Percentiles rank a stretch among this genome's conserved stretches.
Conservation (phyloP, 2,329 filamentous ascomycete genomes). For the Xylariaceae sp. region DNA sequence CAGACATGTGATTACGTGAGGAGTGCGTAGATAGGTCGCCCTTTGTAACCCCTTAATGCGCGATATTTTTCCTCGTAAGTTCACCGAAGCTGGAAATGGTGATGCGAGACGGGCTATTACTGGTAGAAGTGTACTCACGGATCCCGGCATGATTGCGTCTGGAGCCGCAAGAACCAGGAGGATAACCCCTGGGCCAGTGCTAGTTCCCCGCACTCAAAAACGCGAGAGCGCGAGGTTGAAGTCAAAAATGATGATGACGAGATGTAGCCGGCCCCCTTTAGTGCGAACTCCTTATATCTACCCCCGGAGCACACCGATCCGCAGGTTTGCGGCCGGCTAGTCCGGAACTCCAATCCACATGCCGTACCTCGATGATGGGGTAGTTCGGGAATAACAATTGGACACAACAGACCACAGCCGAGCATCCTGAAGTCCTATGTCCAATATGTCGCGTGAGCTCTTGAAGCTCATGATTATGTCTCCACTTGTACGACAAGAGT, state of each 20-base stretch:
- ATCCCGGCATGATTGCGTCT: slow-evolving; percentile 1
- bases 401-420: no score
- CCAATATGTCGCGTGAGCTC: no score
- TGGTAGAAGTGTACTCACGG: background rate
- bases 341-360: no score
- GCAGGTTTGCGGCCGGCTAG: background rate
- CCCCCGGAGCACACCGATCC: background rate
- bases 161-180: no score
- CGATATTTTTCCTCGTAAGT: no score
- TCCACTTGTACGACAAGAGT: no score
- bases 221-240: slow-evolving; percentile 1
- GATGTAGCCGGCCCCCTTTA: background rate
- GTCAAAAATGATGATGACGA: slow-evolving; percentile 7
- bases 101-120: background rate
- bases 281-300: background rate
- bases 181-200: no score
- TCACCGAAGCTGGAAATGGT: background rate
- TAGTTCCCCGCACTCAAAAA: background rate
- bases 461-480: no score
- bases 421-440: no score
- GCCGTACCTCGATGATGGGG: no score
- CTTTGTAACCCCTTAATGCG: background rate
- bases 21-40: background rate
- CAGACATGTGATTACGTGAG: background rate
- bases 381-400: no score